A percentile compares a stretch with the other conserved stretches of the same genome.
Conservation (phyloP, 805 yeast genomes). For the Ogataea pilisensis region DNA sequence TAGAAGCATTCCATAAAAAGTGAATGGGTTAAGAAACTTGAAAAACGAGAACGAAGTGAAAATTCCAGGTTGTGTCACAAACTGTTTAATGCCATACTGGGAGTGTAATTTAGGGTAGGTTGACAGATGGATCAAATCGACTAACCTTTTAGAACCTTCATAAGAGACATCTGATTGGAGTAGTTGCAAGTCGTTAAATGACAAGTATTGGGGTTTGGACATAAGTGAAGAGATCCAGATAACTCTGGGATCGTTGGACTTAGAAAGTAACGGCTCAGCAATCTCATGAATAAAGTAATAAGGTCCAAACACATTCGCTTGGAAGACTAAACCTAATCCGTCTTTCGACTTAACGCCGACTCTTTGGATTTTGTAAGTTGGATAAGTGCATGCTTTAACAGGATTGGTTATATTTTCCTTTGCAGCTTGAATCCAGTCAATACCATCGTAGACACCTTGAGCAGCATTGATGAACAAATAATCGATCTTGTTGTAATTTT, state of each 20-base stretch:
- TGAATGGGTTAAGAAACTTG: conserved; percentile 68
- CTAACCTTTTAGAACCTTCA: conserved; percentile 86
- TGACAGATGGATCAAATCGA: conserved; percentile 78
- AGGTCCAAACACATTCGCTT: conserved; percentile 96
- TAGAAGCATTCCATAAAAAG: conserved; percentile 80
- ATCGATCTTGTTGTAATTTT: conserved; percentile 65
- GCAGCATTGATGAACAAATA: conserved; percentile 86
- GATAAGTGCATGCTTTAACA: conserved; percentile 79
- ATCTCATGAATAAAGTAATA: conserved; percentile 75
- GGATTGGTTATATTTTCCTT: conserved; percentile 66
- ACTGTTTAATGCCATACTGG: conserved; percentile 58
- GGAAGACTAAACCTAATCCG: conserved; percentile 83
- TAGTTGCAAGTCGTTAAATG: conserved; percentile 72
- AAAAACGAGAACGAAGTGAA: conserved; percentile 80
- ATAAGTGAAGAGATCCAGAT: conserved; percentile 86
- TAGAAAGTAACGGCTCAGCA: conserved; percentile 43
- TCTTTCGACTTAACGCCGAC: conserved; percentile 74
- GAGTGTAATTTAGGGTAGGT: conserved; percentile 49
- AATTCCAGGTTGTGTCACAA: conserved; percentile 90
- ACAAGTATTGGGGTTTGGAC: conserved; percentile 70
- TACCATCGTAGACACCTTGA: conserved; percentile 80
- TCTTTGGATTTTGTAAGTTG: conserved; percentile 79
- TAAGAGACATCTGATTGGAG: conserved; percentile 63
- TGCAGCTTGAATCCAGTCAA: conserved; percentile 79
- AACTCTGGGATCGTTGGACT: conserved; percentile 49